Percentiles rank a stretch among this genome's conserved stretches.
Conservation (phyloP, 1,284 basidiomycete species). For the Agaricales sp. region DNA sequence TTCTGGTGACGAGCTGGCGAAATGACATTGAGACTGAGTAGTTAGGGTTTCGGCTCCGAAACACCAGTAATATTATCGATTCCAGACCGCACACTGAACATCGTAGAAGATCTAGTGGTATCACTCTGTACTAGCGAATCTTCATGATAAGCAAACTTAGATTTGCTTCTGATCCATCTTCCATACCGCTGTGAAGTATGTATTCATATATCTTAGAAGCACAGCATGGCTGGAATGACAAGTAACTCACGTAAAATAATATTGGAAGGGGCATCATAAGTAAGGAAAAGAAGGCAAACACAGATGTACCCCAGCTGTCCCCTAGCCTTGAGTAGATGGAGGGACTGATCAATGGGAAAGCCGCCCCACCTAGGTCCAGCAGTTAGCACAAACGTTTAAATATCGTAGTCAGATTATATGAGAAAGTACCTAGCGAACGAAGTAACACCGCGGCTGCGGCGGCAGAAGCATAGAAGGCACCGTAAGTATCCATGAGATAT, state of each 20-base stretch:
- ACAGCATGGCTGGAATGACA: not conserved
- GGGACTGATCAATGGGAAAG: constrained; percentile 53
- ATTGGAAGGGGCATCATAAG: constrained; percentile 45
- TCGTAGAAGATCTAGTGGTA: constrained; percentile 12
- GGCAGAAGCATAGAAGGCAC: constrained; percentile 54
- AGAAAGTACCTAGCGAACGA: constrained; percentile 35
- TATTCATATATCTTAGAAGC: not conserved
- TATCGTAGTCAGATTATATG: too few relatives aligned
- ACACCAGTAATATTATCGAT: too few relatives aligned
- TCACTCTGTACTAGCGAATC: constrained; percentile 9
- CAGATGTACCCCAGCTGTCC: constrained; percentile 54
- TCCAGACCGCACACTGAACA: too few relatives aligned
- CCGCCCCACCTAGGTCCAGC: constrained; percentile 39
- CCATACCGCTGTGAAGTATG: constrained; percentile 39
- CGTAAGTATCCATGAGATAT: constrained; percentile 60
- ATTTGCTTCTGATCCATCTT: constrained; percentile 43
- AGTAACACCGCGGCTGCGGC: constrained; percentile 63
- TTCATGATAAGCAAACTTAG: constrained; percentile 37
- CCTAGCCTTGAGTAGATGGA: constrained; percentile 49
- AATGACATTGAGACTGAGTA: too few relatives aligned
- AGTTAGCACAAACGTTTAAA: too few relatives aligned
- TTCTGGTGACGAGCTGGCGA: too few relatives aligned
- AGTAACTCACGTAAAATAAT: constrained; percentile 33
- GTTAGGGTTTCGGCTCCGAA: too few relatives aligned
- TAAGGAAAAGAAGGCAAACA: constrained; percentile 49